These are phyloP conservation scores for Neofusicoccum ribis DNA, from an alignment of 2,329 filamentous ascomycete species.

Conservation along the genomic window DNA sequence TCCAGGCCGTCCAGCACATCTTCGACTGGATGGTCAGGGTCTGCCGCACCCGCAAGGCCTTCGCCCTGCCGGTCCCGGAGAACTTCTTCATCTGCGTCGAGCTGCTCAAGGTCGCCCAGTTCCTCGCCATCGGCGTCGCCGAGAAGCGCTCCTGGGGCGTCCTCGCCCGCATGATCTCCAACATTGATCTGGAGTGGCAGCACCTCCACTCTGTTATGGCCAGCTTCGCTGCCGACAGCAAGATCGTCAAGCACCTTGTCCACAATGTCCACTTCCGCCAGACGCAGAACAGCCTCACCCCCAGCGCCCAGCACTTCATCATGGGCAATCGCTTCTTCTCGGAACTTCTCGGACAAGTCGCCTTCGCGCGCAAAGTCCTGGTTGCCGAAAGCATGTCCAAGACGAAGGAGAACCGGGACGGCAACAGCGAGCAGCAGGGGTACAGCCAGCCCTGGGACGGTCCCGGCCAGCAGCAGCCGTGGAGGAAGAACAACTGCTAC, in stretches of 20 bases:
- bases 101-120: background rate
- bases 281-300: background rate
- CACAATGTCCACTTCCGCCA: background rate
- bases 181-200: background rate
- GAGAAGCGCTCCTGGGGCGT: background rate
- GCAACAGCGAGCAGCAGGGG: background rate
- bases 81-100: slow-evolving; percentile 1
- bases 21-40: background rate
- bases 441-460: background rate
- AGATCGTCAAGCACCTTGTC: background rate
- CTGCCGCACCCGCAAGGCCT: background rate
- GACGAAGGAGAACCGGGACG: background rate
- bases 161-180: background rate
- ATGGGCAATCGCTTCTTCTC: background rate
- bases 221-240: background rate
- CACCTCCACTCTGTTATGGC: background rate
- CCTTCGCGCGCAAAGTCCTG: background rate
- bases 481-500: background rate
- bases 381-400: background rate
- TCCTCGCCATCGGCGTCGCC: background rate
- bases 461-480: background rate
- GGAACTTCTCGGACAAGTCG: background rate
- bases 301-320: background rate
- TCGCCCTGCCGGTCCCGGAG: background rate
- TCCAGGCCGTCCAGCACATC: background rate